phyloP scores from a whole-genome alignment of 2,329 filamentous ascomycete genomes.

The Pezicula radicicola region DNA sequence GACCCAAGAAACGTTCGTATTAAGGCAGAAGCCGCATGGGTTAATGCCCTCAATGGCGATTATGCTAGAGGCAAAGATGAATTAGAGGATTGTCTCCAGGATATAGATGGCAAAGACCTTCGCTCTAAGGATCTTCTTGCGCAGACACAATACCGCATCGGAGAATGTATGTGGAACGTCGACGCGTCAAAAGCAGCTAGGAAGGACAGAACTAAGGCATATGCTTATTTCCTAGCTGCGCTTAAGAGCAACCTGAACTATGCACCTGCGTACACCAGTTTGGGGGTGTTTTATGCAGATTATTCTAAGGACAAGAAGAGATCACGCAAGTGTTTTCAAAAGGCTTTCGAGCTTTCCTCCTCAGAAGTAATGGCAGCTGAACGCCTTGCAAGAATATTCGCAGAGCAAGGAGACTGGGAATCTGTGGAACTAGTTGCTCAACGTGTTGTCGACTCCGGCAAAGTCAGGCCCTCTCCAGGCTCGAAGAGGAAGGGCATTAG shows the following conservation, averaged over 20 bases:
- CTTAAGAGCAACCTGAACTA: conserved; percentile 85
- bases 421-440: conserved; percentile 90
- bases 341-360: conserved; percentile 88
- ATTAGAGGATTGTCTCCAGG: conserved; percentile 65
- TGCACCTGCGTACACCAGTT: conserved; percentile 85
- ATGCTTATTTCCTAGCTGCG: conserved; percentile 77
- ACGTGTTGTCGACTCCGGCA: conserved; percentile 91
- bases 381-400: conserved; percentile 79
- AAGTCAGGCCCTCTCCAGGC: conserved; percentile 83
- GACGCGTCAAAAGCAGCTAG: conserved; percentile 72
- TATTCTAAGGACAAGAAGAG: conserved; percentile 85
- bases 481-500: conserved; percentile 91
- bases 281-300: conserved; percentile 88
- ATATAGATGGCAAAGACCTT: conserved; percentile 59
- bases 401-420: conserved; percentile 91
- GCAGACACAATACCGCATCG: conserved; percentile 82
- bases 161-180: conserved; percentile 81
- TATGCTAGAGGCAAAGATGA: conserved; percentile 64
- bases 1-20: conserved; percentile 76
- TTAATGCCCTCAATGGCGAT: conserved; percentile 79
- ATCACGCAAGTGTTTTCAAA: conserved; percentile 90
- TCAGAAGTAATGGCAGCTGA: conserved; percentile 86
- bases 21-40: conserved; percentile 87
- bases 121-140: conserved; percentile 71
- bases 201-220: conserved; percentile 78